Evolutionary conservation across 257 asterid species (phyloP).

Genomic region (Forsythia suspensa): DNA sequence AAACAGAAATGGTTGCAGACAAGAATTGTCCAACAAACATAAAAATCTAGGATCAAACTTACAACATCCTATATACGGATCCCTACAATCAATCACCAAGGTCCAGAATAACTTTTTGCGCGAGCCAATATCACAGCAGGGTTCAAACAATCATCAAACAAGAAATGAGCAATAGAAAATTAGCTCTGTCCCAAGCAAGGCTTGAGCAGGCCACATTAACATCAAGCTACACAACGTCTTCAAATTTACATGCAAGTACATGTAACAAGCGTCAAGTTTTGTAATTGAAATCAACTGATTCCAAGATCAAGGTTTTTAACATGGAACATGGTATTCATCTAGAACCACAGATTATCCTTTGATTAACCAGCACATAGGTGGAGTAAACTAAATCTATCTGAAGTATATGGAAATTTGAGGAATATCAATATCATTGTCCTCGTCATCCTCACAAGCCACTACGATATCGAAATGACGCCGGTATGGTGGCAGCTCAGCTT

Average conservation of each 20-base stretch:
- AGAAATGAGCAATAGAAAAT: not conserved
- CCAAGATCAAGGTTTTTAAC: not conserved
- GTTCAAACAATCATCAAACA: not conserved
- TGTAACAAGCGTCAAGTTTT: not conserved
- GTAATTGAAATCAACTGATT: constrained; percentile 1
- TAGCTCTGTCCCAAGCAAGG: not conserved
- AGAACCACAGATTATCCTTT: not conserved
- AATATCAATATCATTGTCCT: constrained; percentile 38
- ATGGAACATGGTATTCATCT: constrained; percentile 1
- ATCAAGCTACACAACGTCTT: not conserved
- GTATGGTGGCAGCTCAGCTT: constrained; percentile 37
- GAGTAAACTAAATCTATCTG: constrained; percentile 15
- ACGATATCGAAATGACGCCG: constrained; percentile 41
- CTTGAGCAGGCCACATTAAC: not conserved
- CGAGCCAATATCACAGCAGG: not conserved
- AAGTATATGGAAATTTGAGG: constrained; percentile 43
- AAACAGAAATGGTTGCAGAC: not conserved
- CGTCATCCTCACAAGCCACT: constrained; percentile 49
- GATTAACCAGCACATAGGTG: not conserved
- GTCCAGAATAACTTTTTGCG: not conserved
- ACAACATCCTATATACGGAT: not conserved
- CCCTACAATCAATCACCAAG: not conserved
- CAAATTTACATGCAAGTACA: not conserved
- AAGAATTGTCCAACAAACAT: not conserved
- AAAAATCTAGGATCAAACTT: not conserved